Base-by-base conservation (phyloP, 2,329 filamentous ascomycete species). In the Ceratocystis eucalypticola region DNA sequence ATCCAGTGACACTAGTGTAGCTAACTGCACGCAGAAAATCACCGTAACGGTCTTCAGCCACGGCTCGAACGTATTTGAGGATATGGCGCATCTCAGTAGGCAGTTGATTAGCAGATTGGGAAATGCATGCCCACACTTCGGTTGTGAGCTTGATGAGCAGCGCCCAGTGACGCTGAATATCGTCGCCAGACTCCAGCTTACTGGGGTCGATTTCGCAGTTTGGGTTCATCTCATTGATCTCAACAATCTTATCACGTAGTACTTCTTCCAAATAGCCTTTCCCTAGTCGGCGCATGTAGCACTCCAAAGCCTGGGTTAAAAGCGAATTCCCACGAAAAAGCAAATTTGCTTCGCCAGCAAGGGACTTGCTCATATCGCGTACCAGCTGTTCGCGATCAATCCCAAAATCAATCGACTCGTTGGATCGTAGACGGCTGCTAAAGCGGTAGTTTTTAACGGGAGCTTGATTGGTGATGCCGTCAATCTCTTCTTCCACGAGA, bases 151-250 rank as follows among this genome's bases (percentile, higher is more conserved):
- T 80, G 66, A 92, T 84, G 33, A 97, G 79, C 55, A 86, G 83
- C 68, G 82, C 80, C 92, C 93, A 96, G 71, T 96, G 94, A 68
- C 88, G 85, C 48, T 89, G 84, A 1, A 96, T 76, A 71, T 96
- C 91, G 30, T 91, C 86, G 7, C 75, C 75, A 25, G 75, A 73
- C n/a, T 76, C 75, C 41, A 96, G 80, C 68, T 88, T 87, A 75
- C 89, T 91, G 0, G 94, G 93, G 72, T 99, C 94, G 7, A 99
- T 92, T 74, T 99, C 94, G 74, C 93, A 97, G 71, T 96, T 89
- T 0, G 88, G 88, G 72, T 97, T 91, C 69, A 88, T 84, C 71
- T 93, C 88, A 72, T 96, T 94, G 73, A 99, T 96, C 72, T 96
- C 89, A 67, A 83, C 81, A 57, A 99, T 83, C 75, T 92, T 94